A percentile compares a stretch with the other conserved stretches of the same genome.
These are phyloP conservation scores for Apostasia ramifera DNA, from an alignment of 106 monocot genomes.

Conservation along the genomic window DNA sequence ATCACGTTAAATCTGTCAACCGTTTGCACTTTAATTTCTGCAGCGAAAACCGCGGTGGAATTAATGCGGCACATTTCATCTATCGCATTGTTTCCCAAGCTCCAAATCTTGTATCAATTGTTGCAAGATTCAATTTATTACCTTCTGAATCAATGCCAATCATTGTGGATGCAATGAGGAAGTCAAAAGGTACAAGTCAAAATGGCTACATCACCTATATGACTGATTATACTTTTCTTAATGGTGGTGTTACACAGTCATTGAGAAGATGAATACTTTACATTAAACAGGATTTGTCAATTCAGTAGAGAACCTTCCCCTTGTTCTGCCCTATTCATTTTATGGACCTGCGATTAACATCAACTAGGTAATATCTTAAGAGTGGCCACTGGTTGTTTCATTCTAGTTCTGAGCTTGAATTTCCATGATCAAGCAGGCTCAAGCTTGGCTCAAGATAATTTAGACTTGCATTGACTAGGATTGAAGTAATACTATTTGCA, in stretches of 20 bases:
- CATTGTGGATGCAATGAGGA: conserved; percentile 49
- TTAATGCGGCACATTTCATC: conserved; percentile 48
- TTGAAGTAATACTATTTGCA: too few relatives aligned
- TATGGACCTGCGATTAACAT: too few relatives aligned
- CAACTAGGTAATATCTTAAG: too few relatives aligned
- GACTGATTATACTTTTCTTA: background rate
- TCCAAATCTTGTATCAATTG: conserved; percentile 42
- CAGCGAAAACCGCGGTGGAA: conserved; percentile 83
- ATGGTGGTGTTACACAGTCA: background rate
- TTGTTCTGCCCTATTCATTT: too few relatives aligned
- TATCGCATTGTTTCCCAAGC: conserved; percentile 38
- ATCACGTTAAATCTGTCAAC: background rate
- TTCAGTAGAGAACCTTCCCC: background rate
- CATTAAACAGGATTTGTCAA: background rate
- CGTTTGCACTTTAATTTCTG: conserved; percentile 7
- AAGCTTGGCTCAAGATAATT: too few relatives aligned
- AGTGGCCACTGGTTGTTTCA: too few relatives aligned
- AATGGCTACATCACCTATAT: background rate
- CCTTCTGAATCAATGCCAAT: conserved; percentile 51
- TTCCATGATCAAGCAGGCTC: too few relatives aligned
- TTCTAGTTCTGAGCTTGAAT: too few relatives aligned
- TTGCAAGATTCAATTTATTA: conserved; percentile 71
- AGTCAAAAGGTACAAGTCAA: conserved; percentile 31
- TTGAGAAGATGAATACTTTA: background rate
- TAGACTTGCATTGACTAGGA: too few relatives aligned